phyloP scores from a whole-genome alignment of 192 early-diverging fungal species.

The Linnemannia elongata region DNA sequence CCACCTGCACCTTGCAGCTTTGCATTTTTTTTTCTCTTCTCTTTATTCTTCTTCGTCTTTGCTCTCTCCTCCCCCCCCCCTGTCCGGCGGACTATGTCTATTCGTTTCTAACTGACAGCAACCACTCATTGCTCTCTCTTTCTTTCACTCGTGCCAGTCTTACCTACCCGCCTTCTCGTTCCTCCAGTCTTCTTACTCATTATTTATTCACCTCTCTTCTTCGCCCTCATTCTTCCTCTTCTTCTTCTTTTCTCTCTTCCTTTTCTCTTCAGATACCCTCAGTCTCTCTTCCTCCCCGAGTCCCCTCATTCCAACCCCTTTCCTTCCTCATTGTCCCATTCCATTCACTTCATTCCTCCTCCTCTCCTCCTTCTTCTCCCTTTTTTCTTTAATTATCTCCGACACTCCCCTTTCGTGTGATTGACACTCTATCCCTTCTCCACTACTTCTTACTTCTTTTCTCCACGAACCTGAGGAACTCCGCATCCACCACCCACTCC shows the following conservation, averaged over 20 bases:
- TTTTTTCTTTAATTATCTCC: not conserved
- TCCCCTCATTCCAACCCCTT: not conserved
- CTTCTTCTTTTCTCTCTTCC: not conserved
- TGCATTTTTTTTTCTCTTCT: too few relatives aligned
- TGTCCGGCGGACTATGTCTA: not conserved
- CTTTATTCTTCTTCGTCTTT: not conserved
- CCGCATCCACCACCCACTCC: not conserved
- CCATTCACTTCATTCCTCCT: not conserved
- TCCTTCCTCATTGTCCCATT: not conserved
- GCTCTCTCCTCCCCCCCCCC: not conserved
- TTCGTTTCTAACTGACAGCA: not conserved
- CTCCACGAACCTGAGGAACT: slow-evolving; percentile 1
- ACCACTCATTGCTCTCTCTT: not conserved
- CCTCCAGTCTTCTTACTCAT: not conserved
- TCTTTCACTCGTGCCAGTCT: too few relatives aligned
- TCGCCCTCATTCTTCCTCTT: not conserved
- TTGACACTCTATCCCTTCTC: not conserved
- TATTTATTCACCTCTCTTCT: not conserved
- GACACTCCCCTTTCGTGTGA: not conserved
- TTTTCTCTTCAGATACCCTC: not conserved
- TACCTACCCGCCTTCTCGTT: not conserved
- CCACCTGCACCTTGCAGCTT: too few relatives aligned
- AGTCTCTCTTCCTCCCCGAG: slow-evolving; percentile 4
- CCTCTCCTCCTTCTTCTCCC: not conserved
- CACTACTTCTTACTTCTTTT: not conserved